Base-by-base conservation (phyloP, 2,329 filamentous ascomycete genomes). In the Xylariaceae sp. region DNA sequence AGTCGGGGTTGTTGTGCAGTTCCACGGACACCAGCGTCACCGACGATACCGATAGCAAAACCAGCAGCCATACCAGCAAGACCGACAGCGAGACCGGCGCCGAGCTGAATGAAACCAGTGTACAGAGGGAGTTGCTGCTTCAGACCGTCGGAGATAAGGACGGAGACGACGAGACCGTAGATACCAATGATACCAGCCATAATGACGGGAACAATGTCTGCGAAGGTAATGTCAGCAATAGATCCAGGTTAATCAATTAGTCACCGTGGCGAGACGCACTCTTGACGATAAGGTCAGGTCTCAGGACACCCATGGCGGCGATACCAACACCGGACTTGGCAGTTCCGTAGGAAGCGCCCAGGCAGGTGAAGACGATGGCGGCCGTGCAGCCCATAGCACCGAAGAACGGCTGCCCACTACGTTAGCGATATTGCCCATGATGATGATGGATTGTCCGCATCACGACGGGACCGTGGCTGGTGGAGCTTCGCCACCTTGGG, bases 141-240 rank as follows among this genome's bases (percentile, higher is more conserved):
- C 66, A 94, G 80, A 70, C 85, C 86, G 75, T 91, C 89, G 73
- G 90, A 92, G 73, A 94, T 91, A 72, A 94, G 79, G 75, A 94
- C 90, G 15, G 90, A 92, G 63, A 93, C 89, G 78, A 94, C 90
- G 67, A 94, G 84, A 72, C 90, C 90, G 81, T 94, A 99, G 78
- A 99, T 97, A 89, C 91, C 94, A 80, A 99, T 97, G 79, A 99
- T 99, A 97, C 94, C 94, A 83, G 94, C 94, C 94, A 99, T 99
- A 87, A 99, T 96, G 79, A 97, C 94, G 76, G 94, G 94, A 67
- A 97, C 93, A 77, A 97, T 97, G 85, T 97, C 93, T 97, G 50
- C 23, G 23, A 6, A 11, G 34, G 6, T 11, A 23, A 37, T 52
- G 60, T 69, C 60, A 71, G 66, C 50, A 53, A 53, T 70, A 55